phyloP scores from a whole-genome alignment of 148 eudicot species.

The Amaranthus hypochondriacus region DNA sequence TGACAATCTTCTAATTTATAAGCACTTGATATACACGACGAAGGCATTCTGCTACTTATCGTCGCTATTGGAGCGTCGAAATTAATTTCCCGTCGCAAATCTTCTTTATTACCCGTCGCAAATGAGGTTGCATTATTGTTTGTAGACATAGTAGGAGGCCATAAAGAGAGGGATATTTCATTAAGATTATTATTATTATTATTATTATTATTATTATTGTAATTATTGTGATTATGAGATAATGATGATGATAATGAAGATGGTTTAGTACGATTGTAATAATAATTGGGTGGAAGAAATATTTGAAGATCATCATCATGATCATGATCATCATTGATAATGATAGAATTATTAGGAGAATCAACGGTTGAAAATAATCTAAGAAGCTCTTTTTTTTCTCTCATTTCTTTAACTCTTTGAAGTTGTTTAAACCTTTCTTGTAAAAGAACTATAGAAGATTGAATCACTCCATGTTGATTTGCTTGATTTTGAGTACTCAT shows the following conservation, averaged over 20 bases:
- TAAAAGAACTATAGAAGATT: slow-evolving; percentile 59
- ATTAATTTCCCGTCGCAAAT: too few species aligned
- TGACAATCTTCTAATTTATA: slow-evolving; percentile 21
- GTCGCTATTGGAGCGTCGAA: neutral
- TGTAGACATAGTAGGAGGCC: slow-evolving; percentile 21
- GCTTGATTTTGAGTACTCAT: slow-evolving; percentile 30
- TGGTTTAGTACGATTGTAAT: slow-evolving; percentile 7
- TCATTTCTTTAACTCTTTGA: slow-evolving; percentile 62
- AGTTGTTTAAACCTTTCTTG: slow-evolving; percentile 78
- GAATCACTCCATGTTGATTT: slow-evolving; percentile 29
- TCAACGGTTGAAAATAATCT: slow-evolving; percentile 23
- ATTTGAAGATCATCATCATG: slow-evolving; percentile 22
- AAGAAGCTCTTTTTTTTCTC: slow-evolving; percentile 55
- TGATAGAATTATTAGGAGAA: neutral
- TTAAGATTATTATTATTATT: slow-evolving; percentile 2
- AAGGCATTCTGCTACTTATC: neutral
- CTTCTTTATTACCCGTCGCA: neutral
- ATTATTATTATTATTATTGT: slow-evolving; percentile 5
- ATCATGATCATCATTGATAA: neutral
- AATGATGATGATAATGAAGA: slow-evolving; percentile 10
- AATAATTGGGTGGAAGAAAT: slow-evolving; percentile 35
- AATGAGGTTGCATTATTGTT: neutral
- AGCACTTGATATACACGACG: slow-evolving; percentile 8
- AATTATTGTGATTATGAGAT: slow-evolving; percentile 15
- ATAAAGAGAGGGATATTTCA: slow-evolving; percentile 26